A percentile compares a stretch with the other conserved stretches of the same genome.
These are phyloP conservation scores for Eutypella sp. DNA, from an alignment of 2,329 filamentous ascomycete species.

Conservation along the genomic window DNA sequence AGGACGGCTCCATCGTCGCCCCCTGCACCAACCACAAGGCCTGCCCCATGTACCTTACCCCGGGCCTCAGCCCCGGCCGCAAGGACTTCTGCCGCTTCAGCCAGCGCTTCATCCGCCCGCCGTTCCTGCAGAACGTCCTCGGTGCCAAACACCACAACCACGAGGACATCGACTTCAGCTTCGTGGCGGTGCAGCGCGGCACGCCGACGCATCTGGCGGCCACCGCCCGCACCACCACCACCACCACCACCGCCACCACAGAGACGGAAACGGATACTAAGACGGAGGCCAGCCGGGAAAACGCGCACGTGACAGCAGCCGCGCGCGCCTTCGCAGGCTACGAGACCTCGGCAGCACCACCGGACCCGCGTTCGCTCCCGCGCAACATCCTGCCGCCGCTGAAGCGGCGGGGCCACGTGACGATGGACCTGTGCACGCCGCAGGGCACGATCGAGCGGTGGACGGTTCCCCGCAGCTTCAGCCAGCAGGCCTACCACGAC, in stretches of 20 bases:
- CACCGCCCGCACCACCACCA: conserved; percentile 3
- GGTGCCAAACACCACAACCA: conserved; percentile 68
- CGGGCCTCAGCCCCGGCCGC: conserved; percentile 66
- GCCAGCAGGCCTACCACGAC: conserved; percentile 80
- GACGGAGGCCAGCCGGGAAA: no score
- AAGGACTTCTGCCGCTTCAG: conserved; percentile 90
- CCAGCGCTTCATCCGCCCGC: conserved; percentile 81
- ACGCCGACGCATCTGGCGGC: conserved; percentile 36
- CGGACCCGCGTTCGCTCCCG: conserved; percentile 66
- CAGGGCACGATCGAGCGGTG: conserved; percentile 83
- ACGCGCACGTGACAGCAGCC: conserved; percentile 44
- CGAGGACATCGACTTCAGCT: conserved; percentile 88
- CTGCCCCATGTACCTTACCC: conserved; percentile 81
- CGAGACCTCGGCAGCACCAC: conserved; percentile 42
- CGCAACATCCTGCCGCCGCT: conserved; percentile 74
- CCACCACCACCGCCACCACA: no score
- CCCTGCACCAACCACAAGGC: conserved; percentile 83
- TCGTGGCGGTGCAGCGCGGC: conserved; percentile 79
- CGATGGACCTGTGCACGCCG: conserved; percentile 86
- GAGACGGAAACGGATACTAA: no score
- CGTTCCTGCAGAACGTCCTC: conserved; percentile 74
- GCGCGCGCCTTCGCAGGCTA: conserved; percentile 69
- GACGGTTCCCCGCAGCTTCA: conserved; percentile 81
- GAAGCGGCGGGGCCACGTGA: conserved; percentile 84
- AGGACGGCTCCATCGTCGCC: conserved; percentile 60